phyloP scores from a whole-genome alignment of 192 early-diverging fungal genomes.

The Backusella liffmaniae region DNA sequence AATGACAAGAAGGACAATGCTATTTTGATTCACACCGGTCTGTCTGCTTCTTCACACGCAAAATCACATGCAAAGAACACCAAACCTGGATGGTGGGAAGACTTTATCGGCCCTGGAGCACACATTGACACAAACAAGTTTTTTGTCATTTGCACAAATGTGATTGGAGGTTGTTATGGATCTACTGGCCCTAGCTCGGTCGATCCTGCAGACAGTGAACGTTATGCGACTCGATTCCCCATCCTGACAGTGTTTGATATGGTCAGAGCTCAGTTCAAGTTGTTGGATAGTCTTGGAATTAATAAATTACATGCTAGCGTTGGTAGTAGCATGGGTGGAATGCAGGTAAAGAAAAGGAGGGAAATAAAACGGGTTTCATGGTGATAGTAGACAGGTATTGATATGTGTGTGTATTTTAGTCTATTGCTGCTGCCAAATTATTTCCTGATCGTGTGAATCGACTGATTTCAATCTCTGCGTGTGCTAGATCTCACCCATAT shows the following conservation, averaged over 20 bases:
- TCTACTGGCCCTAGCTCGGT: constrained; percentile 88
- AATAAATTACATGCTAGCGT: constrained; percentile 83
- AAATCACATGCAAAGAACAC: constrained; percentile 79
- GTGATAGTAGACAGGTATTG: background rate
- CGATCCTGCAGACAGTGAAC: constrained; percentile 70
- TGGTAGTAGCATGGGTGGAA: constrained; percentile 94
- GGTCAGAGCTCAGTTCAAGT: constrained; percentile 89
- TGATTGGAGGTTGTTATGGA: constrained; percentile 95
- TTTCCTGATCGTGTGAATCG: constrained; percentile 82
- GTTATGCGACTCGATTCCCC: constrained; percentile 90
- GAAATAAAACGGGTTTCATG: background rate
- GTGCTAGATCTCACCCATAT: constrained; percentile 93
- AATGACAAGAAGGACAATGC: constrained; percentile 80
- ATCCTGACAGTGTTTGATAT: constrained; percentile 94
- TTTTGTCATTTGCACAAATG: constrained; percentile 95
- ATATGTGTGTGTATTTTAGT: constrained; percentile 30
- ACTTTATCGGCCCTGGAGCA: constrained; percentile 91
- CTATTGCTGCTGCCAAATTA: constrained; percentile 79
- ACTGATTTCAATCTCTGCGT: constrained; percentile 84
- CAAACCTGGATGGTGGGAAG: constrained; percentile 94
- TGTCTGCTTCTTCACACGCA: constrained; percentile 90
- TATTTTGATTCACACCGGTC: constrained; percentile 93
- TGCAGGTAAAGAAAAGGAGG: constrained; percentile 56
- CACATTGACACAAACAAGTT: constrained; percentile 93
- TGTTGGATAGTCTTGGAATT: constrained; percentile 81